Percentiles rank a stretch among this genome's conserved stretches.
Evolutionary conservation across 2,329 filamentous ascomycete genomes (phyloP).

Genomic region (Calonectria crousiana): DNA sequence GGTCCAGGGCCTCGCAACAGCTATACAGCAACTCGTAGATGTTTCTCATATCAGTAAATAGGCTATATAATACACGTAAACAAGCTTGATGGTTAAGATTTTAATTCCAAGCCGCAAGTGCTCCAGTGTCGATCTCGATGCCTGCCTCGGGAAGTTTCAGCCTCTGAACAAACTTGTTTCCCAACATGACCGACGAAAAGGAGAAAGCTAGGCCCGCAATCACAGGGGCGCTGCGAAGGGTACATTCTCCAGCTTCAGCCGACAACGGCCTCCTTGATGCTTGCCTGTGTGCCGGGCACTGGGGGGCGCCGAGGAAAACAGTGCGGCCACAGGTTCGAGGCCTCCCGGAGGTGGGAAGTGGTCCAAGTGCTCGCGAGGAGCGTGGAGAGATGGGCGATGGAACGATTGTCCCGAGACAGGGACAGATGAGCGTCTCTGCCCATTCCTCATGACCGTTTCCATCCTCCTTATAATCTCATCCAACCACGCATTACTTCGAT

Average conservation of each 20-base stretch:
- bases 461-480: no score
- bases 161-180: neutral
- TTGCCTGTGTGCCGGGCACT: slow-evolving; percentile 22
- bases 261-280: slow-evolving; percentile 31
- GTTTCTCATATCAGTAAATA: neutral
- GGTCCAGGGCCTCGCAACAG: slow-evolving; percentile 1
- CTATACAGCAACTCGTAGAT: slow-evolving; percentile 12
- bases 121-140: slow-evolving; percentile 27
- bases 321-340: no score
- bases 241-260: slow-evolving; percentile 36
- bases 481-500: no score
- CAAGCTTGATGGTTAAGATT: slow-evolving; percentile 4
- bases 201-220: no score
- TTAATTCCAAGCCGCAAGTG: neutral
- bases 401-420: slow-evolving; percentile 31
- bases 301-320: no score
- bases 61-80: slow-evolving; percentile 7
- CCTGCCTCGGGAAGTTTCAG: slow-evolving; percentile 20
- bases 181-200: neutral
- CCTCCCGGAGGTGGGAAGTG: no score
- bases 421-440: no score
- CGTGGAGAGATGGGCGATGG: slow-evolving; percentile 33
- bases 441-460: no score
- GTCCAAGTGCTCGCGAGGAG: neutral
- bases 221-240: neutral